Evolutionary conservation across 768 basidiomycete genomes (phyloP).

Genomic region (Rhizopogon roseolus): DNA sequence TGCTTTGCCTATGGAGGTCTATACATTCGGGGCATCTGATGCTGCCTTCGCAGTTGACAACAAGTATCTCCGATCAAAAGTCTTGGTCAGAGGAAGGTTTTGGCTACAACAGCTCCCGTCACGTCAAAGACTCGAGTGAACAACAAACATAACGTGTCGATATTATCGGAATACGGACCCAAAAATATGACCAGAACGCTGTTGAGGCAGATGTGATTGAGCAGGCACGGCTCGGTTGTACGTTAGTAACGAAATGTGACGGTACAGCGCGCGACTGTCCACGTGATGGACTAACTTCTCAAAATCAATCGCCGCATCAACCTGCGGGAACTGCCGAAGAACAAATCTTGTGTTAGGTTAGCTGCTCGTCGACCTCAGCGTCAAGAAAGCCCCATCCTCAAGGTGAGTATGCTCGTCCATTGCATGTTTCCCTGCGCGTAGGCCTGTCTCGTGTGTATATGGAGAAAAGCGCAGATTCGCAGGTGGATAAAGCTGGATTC

Average conservation of each 20-base stretch:
- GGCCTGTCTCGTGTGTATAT: neutral
- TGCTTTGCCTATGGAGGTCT: neutral
- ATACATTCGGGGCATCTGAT: too few species aligned
- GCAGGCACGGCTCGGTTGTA: too few species aligned
- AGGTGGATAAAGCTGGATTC: conserved; percentile 18
- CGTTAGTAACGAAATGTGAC: too few species aligned
- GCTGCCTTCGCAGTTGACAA: too few species aligned
- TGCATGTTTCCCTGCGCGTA: neutral
- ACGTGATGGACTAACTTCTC: conserved; percentile 3
- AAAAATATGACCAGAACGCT: too few species aligned
- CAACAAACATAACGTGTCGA: too few species aligned
- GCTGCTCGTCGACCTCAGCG: conserved; percentile 19
- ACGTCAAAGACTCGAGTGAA: too few species aligned
- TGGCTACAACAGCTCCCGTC: neutral
- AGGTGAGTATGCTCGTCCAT: conserved; percentile 21
- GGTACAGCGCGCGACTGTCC: neutral
- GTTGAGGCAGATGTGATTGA: too few species aligned
- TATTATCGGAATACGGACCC: too few species aligned
- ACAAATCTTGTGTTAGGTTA: neutral
- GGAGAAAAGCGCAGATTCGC: neutral
- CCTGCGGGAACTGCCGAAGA: conserved; percentile 20
- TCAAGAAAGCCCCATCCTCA: conserved; percentile 25
- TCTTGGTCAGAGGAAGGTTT: neutral
- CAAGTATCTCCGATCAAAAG: neutral
- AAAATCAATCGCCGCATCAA: conserved; percentile 25